phyloP scores from a whole-genome alignment of 2,329 filamentous ascomycete species.

The Alternaria rosae region DNA sequence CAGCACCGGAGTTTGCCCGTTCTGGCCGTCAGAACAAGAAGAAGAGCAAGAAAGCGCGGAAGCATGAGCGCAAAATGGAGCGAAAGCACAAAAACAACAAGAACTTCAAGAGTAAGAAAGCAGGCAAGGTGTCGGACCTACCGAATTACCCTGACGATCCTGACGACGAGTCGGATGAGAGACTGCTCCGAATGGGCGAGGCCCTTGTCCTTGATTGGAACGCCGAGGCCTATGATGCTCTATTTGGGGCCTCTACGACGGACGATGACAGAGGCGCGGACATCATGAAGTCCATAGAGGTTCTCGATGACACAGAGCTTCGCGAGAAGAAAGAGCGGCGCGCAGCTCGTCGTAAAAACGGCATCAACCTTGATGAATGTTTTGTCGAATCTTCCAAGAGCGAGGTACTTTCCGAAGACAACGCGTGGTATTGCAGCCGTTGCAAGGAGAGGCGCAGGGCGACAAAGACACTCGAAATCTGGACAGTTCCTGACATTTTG shows the following conservation, averaged over 20 bases:
- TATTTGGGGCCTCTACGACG: conserved; percentile 65
- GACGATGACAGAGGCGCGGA: conserved; percentile 65
- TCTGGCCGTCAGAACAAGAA: conserved; percentile 44
- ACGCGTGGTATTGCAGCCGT: conserved; percentile 96
- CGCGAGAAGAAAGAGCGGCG: conserved; percentile 69
- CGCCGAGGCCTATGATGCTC: conserved; percentile 69
- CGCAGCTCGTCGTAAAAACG: conserved; percentile 71
- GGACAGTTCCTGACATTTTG: conserved; percentile 94
- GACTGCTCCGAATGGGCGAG: conserved; percentile 81
- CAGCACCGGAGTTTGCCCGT: conserved; percentile 25
- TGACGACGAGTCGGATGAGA: conserved; percentile 59
- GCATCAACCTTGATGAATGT: conserved; percentile 87
- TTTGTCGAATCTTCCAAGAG: conserved; percentile 93
- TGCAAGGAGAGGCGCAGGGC: conserved; percentile 94
- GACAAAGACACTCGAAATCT: conserved; percentile 95
- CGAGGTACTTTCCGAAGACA: conserved; percentile 91
- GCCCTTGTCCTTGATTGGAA: conserved; percentile 89
- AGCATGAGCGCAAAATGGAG: conserved; percentile 39
- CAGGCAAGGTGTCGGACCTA: conserved; percentile 35
- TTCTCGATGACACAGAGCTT: conserved; percentile 64
- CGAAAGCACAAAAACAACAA: conserved; percentile 43
- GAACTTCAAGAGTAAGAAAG: conserved; percentile 45
- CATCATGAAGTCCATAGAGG: conserved; percentile 67
- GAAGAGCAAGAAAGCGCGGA: conserved; percentile 43
- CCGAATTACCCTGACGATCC: conserved; percentile 40